Evolutionary conservation across 805 yeast genomes (phyloP).

Genomic region (Yarrowia divulgata): DNA sequence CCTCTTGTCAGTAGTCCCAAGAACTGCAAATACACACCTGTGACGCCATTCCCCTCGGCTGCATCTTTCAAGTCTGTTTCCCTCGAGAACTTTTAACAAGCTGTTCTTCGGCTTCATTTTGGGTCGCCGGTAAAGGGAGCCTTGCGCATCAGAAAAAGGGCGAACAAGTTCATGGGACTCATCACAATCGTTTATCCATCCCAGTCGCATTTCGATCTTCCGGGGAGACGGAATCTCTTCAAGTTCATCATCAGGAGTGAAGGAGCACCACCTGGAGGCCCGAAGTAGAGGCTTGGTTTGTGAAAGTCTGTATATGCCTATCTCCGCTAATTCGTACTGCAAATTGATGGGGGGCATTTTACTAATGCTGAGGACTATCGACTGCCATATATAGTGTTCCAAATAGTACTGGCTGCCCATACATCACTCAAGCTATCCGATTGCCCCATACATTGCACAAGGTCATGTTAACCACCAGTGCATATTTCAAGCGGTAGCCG

Average conservation of each 20-base stretch:
- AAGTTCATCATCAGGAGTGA: background rate
- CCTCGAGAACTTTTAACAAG: background rate
- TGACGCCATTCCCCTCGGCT: constrained; percentile 5
- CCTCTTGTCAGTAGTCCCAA: background rate
- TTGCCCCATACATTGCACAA: too few relatives aligned
- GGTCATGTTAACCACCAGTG: too few relatives aligned
- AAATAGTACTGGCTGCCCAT: too few relatives aligned
- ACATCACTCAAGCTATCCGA: too few relatives aligned
- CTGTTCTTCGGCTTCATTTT: background rate
- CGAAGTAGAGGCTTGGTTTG: background rate
- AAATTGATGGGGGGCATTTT: background rate
- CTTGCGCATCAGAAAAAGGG: constrained; percentile 3
- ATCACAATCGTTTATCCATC: background rate
- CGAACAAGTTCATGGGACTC: background rate
- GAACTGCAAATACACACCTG: constrained; percentile 12
- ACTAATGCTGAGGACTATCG: too few relatives aligned
- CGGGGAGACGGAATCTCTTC: background rate
- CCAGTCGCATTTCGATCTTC: background rate
- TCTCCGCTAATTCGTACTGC: constrained; percentile 4
- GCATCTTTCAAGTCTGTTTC: constrained; percentile 1
- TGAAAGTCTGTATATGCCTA: constrained; percentile 1
- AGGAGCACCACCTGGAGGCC: background rate
- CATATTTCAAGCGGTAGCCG: too few relatives aligned
- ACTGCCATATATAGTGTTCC: too few relatives aligned
- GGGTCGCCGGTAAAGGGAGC: background rate